These are phyloP conservation scores for Cytospora piceicola DNA, from an alignment of 2,329 filamentous ascomycete genomes.

Conservation along the genomic window DNA sequence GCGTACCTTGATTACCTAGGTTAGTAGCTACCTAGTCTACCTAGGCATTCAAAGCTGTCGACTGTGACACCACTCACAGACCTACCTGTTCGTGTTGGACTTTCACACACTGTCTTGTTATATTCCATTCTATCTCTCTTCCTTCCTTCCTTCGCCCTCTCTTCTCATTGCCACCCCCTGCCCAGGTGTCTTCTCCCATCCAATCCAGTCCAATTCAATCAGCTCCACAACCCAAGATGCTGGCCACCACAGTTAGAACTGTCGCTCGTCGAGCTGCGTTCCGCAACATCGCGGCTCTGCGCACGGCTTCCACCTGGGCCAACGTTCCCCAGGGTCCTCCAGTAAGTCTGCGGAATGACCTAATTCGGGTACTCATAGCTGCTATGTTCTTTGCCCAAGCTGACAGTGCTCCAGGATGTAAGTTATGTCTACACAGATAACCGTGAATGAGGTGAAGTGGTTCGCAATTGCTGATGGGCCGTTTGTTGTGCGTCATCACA, in stretches of 20 bases:
- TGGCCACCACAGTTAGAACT: constrained; percentile 56
- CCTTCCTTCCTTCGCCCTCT: background rate
- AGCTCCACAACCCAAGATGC: constrained; percentile 47
- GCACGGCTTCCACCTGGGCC: constrained; percentile 81
- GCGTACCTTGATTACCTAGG: background rate
- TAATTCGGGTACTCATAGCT: constrained; percentile 39
- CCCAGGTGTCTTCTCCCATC: background rate
- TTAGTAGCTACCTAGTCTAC: background rate
- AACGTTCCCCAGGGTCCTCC: constrained; percentile 86
- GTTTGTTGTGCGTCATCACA: constrained; percentile 48
- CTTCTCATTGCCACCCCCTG: background rate
- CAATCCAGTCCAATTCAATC: background rate
- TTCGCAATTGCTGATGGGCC: constrained; percentile 34
- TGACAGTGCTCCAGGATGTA: constrained; percentile 32
- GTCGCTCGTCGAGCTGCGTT: constrained; percentile 54
- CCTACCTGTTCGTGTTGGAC: background rate
- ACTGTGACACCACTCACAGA: background rate
- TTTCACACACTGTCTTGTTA: background rate
- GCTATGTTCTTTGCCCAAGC: constrained; percentile 37
- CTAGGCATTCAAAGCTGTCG: background rate
- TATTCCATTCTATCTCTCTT: background rate
- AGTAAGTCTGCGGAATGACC: constrained; percentile 41
- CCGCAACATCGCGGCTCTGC: constrained; percentile 49
- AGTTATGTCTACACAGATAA: constrained; percentile 12
- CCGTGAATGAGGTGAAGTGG: background rate